Base-by-base conservation (phyloP, 306 rosid species). In the Gastrolobium villosum region DNA sequence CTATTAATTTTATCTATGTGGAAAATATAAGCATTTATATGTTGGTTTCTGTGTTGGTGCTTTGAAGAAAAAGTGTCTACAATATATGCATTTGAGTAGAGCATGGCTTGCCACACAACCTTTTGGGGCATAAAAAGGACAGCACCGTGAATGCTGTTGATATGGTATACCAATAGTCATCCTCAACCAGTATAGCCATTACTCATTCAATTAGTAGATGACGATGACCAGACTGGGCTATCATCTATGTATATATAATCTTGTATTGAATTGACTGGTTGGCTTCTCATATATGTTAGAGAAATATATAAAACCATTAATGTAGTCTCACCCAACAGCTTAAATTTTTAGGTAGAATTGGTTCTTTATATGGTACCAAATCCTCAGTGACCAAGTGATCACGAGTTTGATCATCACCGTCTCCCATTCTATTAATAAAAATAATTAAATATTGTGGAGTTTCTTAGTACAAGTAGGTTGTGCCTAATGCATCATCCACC, bases 1-100 rank as follows among this genome's bases (percentile, higher is more conserved):
- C 67, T 76, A 30, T 62, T 48, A 62, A 52, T 76, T 61, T 72
- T 72, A 75, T 67, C 30, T 28, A 20, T 60, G 52, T 40, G 26
- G 41, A 32, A n/a, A 62, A 39, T 6, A 64, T 32, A 36, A 28
- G 43, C 35, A 41, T 55, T 44, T 52, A 15, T 70, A 9, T 64
- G 14, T 56, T 48, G 15, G 74, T 75, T 81, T 70, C 39, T 68
- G 46, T 35, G 26, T 30, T 43, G 39, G 32, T 3, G 0, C 59
- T 35, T 81, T 77, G 49, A 26, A 36, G 63, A 45, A 36, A 49
- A 52, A 41, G 9, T 32, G 50, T 44, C 56, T 70, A 56, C 10
- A 6, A 49, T 10, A 30, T 60, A 59, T 59, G 45, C 70, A 44
- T 69, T 62, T 54, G 61, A 44, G 9, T 52, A 64, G 68, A 40